These are phyloP conservation scores for Apocynum venetum DNA, from an alignment of 257 asterid species.

Conservation along the genomic window DNA sequence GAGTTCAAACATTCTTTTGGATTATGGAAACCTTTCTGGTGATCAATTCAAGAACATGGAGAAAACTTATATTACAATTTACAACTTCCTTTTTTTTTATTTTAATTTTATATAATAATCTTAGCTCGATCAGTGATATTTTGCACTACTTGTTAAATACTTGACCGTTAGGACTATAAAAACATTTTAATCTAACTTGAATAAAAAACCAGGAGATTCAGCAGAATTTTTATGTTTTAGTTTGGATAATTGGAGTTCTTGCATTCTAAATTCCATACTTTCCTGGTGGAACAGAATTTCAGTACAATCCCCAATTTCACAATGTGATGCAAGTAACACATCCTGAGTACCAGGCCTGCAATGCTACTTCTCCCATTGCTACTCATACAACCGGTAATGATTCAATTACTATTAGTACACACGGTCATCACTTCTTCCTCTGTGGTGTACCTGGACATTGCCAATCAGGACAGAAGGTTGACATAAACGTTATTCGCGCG, in stretches of 20 bases:
- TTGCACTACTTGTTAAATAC: too few species aligned
- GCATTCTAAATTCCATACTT: background rate
- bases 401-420: constrained; percentile 48
- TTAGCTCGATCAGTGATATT: too few species aligned
- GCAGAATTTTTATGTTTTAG: background rate
- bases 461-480: constrained; percentile 78
- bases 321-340: constrained; percentile 83
- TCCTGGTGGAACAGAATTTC: constrained; percentile 38
- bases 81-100: background rate
- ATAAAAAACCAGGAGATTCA: background rate
- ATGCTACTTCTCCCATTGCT: constrained; percentile 62
- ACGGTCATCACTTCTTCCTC: constrained; percentile 74
- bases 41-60: background rate
- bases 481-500: constrained; percentile 44
- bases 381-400: constrained; percentile 82
- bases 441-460: constrained; percentile 89
- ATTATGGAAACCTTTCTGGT: background rate
- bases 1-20: background rate
- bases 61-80: background rate
- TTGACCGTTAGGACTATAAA: too few species aligned
- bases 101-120: too few species aligned
- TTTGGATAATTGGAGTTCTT: background rate
- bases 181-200: background rate
- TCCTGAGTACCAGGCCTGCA: constrained; percentile 53
- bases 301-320: constrained; percentile 77